A percentile compares a stretch with the other conserved stretches of the same genome.
phyloP scores from a whole-genome alignment of 2,329 filamentous ascomycete species.

The Ophiocordyceps sinensis region DNA sequence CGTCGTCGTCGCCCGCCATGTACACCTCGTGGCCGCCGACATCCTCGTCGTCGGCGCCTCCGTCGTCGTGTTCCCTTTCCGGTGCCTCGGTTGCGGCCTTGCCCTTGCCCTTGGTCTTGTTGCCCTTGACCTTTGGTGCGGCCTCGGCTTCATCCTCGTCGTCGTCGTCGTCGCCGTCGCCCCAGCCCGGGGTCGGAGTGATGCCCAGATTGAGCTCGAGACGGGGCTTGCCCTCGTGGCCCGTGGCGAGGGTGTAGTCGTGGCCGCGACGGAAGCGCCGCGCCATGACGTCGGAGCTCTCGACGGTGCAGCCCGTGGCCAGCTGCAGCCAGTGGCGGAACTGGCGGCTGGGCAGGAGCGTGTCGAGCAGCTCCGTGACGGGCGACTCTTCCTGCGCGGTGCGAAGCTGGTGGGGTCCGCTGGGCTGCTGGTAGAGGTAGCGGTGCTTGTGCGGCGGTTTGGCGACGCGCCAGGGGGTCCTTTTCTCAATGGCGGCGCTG shows the following conservation, averaged over 20 bases:
- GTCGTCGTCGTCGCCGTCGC: conserved; percentile 46
- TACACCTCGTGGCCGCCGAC: conserved; percentile 77
- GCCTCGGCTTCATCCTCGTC: conserved; percentile 22
- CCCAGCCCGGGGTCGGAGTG: conserved; percentile 78
- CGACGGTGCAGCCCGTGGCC: conserved; percentile 61
- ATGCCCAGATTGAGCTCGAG: conserved; percentile 79
- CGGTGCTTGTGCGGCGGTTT: conserved; percentile 90
- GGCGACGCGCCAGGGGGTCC: conserved; percentile 57
- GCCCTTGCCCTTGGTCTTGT: conserved; percentile 13
- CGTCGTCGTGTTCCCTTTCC: conserved; percentile 6
- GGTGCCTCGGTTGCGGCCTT: conserved; percentile 8
- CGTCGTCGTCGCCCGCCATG: conserved; percentile 68
- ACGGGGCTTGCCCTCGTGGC: conserved; percentile 62
- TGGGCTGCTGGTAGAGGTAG: conserved; percentile 64
- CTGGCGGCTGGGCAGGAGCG: conserved; percentile 67
- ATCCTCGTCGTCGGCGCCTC: conserved; percentile 27
- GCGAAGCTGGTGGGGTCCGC: conserved; percentile 19
- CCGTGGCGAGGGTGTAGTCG: conserved; percentile 88
- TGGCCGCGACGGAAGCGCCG: conserved; percentile 73
- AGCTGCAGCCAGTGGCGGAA: conserved; percentile 85
- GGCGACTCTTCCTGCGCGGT: conserved; percentile 33
- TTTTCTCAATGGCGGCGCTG: conserved; percentile 41
- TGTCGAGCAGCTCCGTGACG: conserved; percentile 65
- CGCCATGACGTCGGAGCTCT: conserved; percentile 64
- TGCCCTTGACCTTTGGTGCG: conserved; percentile 13